Conservation (phyloP, 805 yeast species). For the Saturnispora gosingensis region DNA sequence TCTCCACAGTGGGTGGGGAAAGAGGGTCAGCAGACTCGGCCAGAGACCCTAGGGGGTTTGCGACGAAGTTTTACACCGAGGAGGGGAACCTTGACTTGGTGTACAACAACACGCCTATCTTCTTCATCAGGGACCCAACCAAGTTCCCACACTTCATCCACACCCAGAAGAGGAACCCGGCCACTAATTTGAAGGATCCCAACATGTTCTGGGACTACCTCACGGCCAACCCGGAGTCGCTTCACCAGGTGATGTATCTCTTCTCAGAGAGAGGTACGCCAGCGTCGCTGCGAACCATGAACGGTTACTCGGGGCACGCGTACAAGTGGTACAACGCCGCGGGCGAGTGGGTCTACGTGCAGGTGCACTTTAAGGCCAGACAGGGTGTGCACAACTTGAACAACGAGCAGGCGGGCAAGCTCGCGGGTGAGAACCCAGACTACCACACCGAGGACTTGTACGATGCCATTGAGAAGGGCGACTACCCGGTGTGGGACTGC, state of each 20-base stretch:
- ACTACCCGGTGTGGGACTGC: conserved; percentile 75
- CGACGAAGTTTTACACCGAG: conserved; percentile 71
- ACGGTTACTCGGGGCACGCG: conserved; percentile 80
- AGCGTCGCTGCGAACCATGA: conserved; percentile 63
- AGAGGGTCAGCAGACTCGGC: conserved; percentile 73
- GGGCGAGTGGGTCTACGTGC: conserved; percentile 73
- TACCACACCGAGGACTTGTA: conserved; percentile 72
- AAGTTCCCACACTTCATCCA: conserved; percentile 86
- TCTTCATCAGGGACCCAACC: conserved; percentile 75
- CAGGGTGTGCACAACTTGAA: conserved; percentile 42
- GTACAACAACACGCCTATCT: conserved; percentile 78
- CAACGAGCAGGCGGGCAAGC: conserved; percentile 58
- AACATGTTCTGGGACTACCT: conserved; percentile 82
- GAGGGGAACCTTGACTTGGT: conserved; percentile 83
- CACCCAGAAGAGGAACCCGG: conserved; percentile 81
- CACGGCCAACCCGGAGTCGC: conserved; percentile 61
- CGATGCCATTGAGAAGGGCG: conserved; percentile 68
- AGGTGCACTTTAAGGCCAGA: conserved; percentile 62
- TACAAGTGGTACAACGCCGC: conserved; percentile 70
- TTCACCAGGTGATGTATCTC: conserved; percentile 64
- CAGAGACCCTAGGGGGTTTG: conserved; percentile 82
- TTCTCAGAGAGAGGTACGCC: conserved; percentile 84
- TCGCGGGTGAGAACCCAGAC: conserved; percentile 76
- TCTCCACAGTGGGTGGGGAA: conserved; percentile 86
- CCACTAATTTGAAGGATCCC: conserved; percentile 71